Conservation (phyloP, 148 eudicot species). For the Gaultheria prostrata region DNA sequence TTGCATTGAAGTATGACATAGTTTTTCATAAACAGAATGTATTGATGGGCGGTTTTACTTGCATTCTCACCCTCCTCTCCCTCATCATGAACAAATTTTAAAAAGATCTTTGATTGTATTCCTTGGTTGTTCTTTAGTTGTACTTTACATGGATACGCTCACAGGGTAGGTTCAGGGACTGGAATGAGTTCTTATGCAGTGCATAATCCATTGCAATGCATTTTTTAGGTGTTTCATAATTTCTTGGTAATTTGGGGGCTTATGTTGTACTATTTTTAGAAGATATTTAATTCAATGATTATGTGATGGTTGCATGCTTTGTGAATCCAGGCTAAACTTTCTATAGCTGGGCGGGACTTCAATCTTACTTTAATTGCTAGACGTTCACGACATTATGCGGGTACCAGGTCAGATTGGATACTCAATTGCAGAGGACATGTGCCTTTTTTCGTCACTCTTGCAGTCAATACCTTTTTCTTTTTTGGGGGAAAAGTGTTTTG, state of each 20-base stretch:
- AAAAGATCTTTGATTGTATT: background rate
- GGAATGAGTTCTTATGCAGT: background rate
- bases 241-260: background rate
- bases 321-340: constrained; percentile 52
- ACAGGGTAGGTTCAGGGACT: background rate
- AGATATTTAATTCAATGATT: background rate
- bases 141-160: background rate
- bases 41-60: background rate
- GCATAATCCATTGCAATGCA: background rate
- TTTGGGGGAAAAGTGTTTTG: background rate
- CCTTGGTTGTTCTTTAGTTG: background rate
- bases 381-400: constrained; percentile 97
- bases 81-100: background rate
- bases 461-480: background rate
- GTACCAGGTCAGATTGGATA: constrained; percentile 66
- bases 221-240: background rate
- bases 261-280: background rate
- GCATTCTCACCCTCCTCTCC: background rate
- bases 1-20: background rate
- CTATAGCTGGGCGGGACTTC: constrained; percentile 66
- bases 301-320: constrained; percentile 16
- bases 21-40: background rate
- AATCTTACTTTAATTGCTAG: constrained; percentile 75
- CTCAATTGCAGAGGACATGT: constrained; percentile 1
- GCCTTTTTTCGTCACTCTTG: background rate